Evolutionary conservation across 1,139 yeast genomes (phyloP).

Genomic region (Groenewaldozyma auringiensis): DNA sequence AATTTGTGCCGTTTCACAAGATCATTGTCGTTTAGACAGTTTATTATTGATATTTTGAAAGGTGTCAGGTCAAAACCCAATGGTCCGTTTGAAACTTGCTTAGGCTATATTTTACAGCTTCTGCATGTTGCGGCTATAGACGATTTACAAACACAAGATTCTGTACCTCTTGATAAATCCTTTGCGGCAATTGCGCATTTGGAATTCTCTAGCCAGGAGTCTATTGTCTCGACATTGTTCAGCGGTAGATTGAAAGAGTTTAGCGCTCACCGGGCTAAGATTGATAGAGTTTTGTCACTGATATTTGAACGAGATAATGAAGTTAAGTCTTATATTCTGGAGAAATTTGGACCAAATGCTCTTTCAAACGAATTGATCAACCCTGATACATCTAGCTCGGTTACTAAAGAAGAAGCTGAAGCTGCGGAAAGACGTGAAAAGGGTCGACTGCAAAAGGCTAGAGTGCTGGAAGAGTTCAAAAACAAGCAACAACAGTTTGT

Average conservation of each 20-base stretch:
- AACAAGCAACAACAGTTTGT: slow-evolving; percentile 65
- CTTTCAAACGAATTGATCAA: neutral
- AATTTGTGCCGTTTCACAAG: slow-evolving; percentile 30
- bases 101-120: slow-evolving; percentile 58
- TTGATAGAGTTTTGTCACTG: slow-evolving; percentile 13
- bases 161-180: slow-evolving; percentile 4
- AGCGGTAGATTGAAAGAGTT: slow-evolving; percentile 5
- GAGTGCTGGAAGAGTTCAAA: slow-evolving; percentile 62
- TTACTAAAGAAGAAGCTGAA: slow-evolving; percentile 22
- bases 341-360: neutral
- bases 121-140: slow-evolving; percentile 50
- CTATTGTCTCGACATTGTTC: slow-evolving; percentile 5
- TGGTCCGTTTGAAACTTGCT: slow-evolving; percentile 44
- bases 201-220: slow-evolving; percentile 11
- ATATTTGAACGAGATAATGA: slow-evolving; percentile 8
- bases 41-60: slow-evolving; percentile 21
- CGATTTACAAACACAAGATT: slow-evolving; percentile 18
- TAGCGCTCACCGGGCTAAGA: slow-evolving; percentile 11
- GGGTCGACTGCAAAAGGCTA: slow-evolving; percentile 68
- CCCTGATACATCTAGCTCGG: slow-evolving; percentile 3
- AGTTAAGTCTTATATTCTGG: slow-evolving; percentile 4
- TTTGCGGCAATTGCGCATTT: slow-evolving; percentile 6
- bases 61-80: slow-evolving; percentile 23
- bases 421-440: slow-evolving; percentile 54
- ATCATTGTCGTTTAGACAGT: slow-evolving; percentile 29